Base-by-base conservation (phyloP, 1,284 basidiomycete species). In the Boletus mariae region DNA sequence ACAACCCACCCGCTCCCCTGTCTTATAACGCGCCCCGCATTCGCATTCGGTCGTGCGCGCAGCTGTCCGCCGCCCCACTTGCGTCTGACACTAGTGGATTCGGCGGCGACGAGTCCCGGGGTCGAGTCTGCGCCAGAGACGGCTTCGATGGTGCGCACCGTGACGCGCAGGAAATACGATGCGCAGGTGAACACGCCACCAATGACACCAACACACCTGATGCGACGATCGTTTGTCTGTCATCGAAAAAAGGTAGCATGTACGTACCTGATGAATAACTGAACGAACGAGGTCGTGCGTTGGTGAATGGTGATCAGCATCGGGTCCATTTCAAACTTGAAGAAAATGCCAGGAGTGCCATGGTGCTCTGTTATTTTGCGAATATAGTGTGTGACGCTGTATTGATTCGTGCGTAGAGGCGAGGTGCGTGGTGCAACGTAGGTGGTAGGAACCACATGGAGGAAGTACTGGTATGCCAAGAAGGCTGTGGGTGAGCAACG, bases 301-400 rank as follows among this genome's bases (percentile, higher is more conserved):
- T 98, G 92, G 58, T 88, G 82, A 47, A 98, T 84, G 0, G 83
- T 89, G 60, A 99, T 79, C 10, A 82, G 79, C 70, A 99, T 80
- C 1, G 94, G 93, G 67, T 99, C 96, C 28, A 98, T 75, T 58
- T 99, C 96, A 68, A 94, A 98, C 70, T 96, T 95, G 85, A 96
- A 94, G 77, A 94, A 96, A 65, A 96, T 94, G 15, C 93, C 93
- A 0, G 96, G 96, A 0, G 92, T 87, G 4, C 90, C 92, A 26
- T 77, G 72, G 55, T 90, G 84, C 65, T 94, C 90, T 44, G 86
- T 77, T 11, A 97, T 77, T 13, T 80, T 77, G 12, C 92, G 83
- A 2, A 83, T 85, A 70, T 98, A 96, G 71, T 98, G 93, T 0
- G 93, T 98, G 2, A 98, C 96, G 47, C 91, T 93, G 74, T 99